Base-by-base conservation (phyloP, 495 filamentous ascomycete genomes). In the Xylaria intraflava region DNA sequence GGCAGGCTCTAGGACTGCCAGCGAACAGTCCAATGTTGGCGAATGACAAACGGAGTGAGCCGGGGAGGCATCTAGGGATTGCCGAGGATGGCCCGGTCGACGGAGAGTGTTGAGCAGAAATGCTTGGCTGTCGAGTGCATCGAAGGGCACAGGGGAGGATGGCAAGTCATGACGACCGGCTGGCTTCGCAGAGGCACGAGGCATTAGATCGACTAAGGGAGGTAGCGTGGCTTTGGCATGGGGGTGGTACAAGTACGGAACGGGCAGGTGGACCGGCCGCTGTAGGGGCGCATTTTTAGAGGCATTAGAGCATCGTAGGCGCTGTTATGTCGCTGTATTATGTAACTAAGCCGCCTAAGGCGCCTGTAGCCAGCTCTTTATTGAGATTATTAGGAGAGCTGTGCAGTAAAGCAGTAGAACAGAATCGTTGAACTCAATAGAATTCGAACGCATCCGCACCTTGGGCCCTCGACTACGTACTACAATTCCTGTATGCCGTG, bases 161-260 rank as follows among this genome's bases (percentile, higher is more conserved):
- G 23, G 11, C 12, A 11, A 12, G 33, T 42, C 52, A 50, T 51
- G 45, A 27, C 11, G 36, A 14, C 36, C 6, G 22, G 40, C 19
- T 48, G 35, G 31, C 27, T 43, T 30, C 20, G 46, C 9, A 56
- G 40, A 36, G 38, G 53, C 53, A 45, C 46, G 46, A 44, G 53
- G 38, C 53, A 56, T 56, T 51, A 56, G 20, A 17, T 26, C 14
- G 41, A n/a, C 39, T 6, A 22, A 10, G 31, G 31, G 31, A 8
- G 10, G 12, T 11, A 35, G 31, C 31, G 12, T 35, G 14, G 31
- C 31, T 49, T 23, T 14, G 46, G 4, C 9, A 26, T 20, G 41
- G 36, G 23, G 30, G n/a, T 24, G 22, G 24, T n/a, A 36, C 11
- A 14, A 39, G 11, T 51, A 20, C 24, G 33, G 49, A 31, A 33